These are phyloP conservation scores for Exophiala bonariae DNA, from an alignment of 2,329 filamentous ascomycete genomes.

Conservation along the genomic window DNA sequence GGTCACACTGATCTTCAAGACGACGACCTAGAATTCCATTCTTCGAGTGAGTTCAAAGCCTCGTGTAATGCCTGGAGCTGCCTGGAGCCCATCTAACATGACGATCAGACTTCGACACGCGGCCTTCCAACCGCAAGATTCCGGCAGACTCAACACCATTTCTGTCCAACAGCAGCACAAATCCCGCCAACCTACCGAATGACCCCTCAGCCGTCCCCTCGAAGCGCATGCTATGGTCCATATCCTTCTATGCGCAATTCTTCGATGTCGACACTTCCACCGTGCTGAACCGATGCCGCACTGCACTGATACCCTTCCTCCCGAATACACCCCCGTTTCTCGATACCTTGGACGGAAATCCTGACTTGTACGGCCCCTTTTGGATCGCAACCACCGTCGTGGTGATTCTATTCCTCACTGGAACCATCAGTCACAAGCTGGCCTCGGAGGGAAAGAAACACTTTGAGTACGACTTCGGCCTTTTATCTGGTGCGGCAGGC, in stretches of 20 bases:
- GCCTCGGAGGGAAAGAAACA: conserved; percentile 43
- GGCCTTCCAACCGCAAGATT: conserved; percentile 50
- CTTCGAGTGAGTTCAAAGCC: conserved; percentile 68
- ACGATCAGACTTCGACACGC: conserved; percentile 67
- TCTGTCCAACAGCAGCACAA: conserved; percentile 51
- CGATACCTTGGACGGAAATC: conserved; percentile 94
- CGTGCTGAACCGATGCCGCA: conserved; percentile 81
- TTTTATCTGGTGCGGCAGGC: conserved; percentile 86
- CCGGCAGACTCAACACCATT: conserved; percentile 53
- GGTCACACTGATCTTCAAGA: conserved; percentile 98
- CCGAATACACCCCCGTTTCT: conserved; percentile 86
- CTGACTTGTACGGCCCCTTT: conserved; percentile 93
- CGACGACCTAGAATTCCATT: conserved; percentile 93
- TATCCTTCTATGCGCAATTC: conserved; percentile 95
- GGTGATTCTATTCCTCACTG: conserved; percentile 90
- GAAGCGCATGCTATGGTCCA: conserved; percentile 89
- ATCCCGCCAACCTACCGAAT: conserved; percentile 49
- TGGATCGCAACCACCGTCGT: conserved; percentile 99
- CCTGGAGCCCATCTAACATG: background rate
- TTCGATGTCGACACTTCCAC: conserved; percentile 97
- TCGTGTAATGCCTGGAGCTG: background rate
- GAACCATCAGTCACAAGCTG: conserved; percentile 91
- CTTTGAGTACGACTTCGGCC: conserved; percentile 57
- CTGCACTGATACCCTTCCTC: conserved; percentile 82
- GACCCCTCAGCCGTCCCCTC: conserved; percentile 48